Evolutionary conservation across 2,329 filamentous ascomycete genomes (phyloP), one percentile per base, ranked within the genome.

Genomic region (Pseudocercospora vitis): DNA sequence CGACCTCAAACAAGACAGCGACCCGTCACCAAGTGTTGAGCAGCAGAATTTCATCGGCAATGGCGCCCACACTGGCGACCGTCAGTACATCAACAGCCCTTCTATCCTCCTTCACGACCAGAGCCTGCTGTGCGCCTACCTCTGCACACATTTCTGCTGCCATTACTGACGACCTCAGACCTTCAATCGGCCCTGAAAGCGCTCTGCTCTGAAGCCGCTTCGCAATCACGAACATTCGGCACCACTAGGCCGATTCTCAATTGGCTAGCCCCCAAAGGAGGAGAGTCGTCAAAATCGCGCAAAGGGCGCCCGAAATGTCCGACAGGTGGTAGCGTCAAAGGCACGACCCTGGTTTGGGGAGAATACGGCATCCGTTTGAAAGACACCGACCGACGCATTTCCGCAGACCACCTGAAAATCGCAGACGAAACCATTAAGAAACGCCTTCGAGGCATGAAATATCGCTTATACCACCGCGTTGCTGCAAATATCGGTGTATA

Each of bases 401-500:
- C 87, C 63, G 89, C 94, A 19, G 78, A 84, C 61, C 89, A 95
- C 65, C 81, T 99, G 59, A 91, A 91, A 75, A 86, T 90, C 68
- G 94, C 90, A 57, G 91, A 96, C 70, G 91, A 96, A 64, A 94
- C 92, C 2, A 97, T 99, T 73, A 92, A 90, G 71, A 83, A 84
- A 66, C 82, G 92, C 58, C 77, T 99, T 42, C 82, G 94, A 76
- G 94, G 94, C 40, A 86, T 95, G 80, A 90, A 91, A 68, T 99
- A 95, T 73, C 85, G 90, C 52, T 73, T 99, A 42, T 99, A 95
- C 76, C 95, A 90, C 77, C 83, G 94, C 58, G 86, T 97, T 48
- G 85, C 84, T 65, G 94, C 91, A 61, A 96, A 95, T 69, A 88
- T 97, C 62, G 94, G 92, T 69, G 95, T 99, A 18, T 99, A 94